Evolutionary conservation across 2,329 filamentous ascomycete species (phyloP).

Genomic region (Sphaerulina vaccinii): DNA sequence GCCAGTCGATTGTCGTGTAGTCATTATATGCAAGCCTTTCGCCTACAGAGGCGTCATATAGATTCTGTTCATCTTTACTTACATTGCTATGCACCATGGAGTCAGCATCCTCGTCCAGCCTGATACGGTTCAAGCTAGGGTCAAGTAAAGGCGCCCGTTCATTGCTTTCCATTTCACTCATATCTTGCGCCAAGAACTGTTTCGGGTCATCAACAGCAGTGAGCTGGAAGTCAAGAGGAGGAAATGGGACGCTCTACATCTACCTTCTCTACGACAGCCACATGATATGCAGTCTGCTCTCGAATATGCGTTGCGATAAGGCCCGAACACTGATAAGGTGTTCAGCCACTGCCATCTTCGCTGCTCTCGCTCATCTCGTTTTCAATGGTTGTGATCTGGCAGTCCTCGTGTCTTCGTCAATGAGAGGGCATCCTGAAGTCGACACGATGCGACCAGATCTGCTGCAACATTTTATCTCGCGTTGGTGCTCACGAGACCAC

Average conservation of each 20-base stretch:
- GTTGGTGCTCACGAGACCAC: no score
- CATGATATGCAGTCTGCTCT: constrained; percentile 1
- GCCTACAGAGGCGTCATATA: constrained; percentile 49
- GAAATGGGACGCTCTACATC: neutral
- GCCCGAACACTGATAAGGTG: neutral
- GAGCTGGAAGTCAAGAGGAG: neutral
- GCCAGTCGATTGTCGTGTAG: constrained; percentile 63
- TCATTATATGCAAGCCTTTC: constrained; percentile 61
- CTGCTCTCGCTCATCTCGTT: no score
- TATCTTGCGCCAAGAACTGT: neutral
- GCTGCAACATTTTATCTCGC: no score
- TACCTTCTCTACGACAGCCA: neutral
- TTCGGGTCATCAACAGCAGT: constrained; percentile 3
- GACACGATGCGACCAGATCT: no score
- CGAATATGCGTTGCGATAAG: neutral
- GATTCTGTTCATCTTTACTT: constrained; percentile 51
- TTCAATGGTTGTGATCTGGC: no score
- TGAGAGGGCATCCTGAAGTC: no score
- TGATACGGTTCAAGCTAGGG: constrained; percentile 18
- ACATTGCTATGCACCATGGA: constrained; percentile 46
- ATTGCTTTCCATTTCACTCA: neutral
- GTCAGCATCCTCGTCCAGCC: constrained; percentile 41
- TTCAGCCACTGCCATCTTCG: no score
- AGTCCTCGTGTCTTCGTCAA: no score
- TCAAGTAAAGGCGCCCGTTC: constrained; percentile 41